Evolutionary conservation across 176 grass and related monocot genomes (phyloP), one percentile per base, ranked within the genome.

Genomic region (Elaeis guineensis): DNA sequence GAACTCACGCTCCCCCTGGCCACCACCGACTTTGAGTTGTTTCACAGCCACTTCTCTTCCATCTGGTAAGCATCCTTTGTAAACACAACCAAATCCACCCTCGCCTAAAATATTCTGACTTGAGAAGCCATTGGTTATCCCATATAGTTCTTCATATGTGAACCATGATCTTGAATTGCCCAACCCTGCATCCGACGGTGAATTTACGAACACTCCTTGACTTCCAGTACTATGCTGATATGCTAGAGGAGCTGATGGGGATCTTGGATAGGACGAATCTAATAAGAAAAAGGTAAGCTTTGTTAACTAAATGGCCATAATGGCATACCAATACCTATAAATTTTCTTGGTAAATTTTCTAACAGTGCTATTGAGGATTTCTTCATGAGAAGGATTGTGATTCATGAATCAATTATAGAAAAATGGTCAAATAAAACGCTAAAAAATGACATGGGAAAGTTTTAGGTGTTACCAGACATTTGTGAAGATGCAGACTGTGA

Each of bases 61-160:
- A 62, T 88, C 87, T 19, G 62, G 63, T 12, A 90, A 83, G 49
- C 75, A 76, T 19, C 86, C 92, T 71, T 87, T 79, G 75, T 80
- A 96, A 44, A 96, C 92, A 70, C 83, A 96, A 58, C 86, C 92
- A 65, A 96, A 96, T 5, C 92, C 92, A 28, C 92, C 92, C 80
- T 96, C 86, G 6, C 92, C 92, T 3, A 96, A 58, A 3, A 96
- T 61, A n/a, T 88, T 87, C 26, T 82, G 82, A 7, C 74, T 67
- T 17, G 83, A 58, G 67, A 96, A 90, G 23, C 92, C 92, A 28
- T 65, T 62, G 0, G 92, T 96, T 77, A 90, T 85, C 30, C 79
- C 72, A 28, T 90, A 90, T 18, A 96, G 59, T 61, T 90, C 86
- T 65, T 96, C 78, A 62, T 87, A 96, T 23, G 72, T 21, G 64